phyloP scores from a whole-genome alignment of 139 green algal genomes.

The Micromonas pusilla region DNA sequence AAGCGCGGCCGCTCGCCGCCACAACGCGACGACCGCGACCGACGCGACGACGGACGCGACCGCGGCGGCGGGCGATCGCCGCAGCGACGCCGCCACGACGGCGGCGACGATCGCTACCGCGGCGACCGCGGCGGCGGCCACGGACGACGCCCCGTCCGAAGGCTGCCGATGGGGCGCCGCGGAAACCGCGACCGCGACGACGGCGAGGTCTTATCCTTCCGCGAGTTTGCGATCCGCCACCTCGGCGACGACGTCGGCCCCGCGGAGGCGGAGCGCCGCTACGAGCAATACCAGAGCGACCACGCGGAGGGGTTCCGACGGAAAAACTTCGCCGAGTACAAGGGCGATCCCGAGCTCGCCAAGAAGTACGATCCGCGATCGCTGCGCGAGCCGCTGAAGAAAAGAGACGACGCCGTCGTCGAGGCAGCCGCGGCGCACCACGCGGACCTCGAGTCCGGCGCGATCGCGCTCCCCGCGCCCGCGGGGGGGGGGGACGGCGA shows the following conservation, averaged over 20 bases:
- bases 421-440: not conserved
- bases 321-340: not conserved
- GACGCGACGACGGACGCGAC: not conserved
- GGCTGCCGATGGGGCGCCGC: too few relatives aligned
- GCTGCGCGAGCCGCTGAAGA: not conserved
- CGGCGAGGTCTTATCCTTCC: not conserved
- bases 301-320: not conserved
- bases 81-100: not conserved
- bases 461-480: too few relatives aligned
- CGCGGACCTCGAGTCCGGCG: not conserved
- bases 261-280: conserved; percentile 2
- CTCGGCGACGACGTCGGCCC: not conserved
- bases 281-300: conserved; percentile 12
- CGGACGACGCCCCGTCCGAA: too few relatives aligned
- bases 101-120: too few relatives aligned
- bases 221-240: conserved; percentile 1
- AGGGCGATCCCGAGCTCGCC: not conserved
- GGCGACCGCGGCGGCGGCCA: not conserved
- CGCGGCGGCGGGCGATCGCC: too few relatives aligned
- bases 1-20: not conserved
- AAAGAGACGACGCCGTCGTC: not conserved
- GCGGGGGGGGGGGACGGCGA: not conserved
- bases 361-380: not conserved
- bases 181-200: not conserved
- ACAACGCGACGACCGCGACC: not conserved